Base-by-base conservation (phyloP, 306 rosid genomes). In the Ormosia semicastrata region DNA sequence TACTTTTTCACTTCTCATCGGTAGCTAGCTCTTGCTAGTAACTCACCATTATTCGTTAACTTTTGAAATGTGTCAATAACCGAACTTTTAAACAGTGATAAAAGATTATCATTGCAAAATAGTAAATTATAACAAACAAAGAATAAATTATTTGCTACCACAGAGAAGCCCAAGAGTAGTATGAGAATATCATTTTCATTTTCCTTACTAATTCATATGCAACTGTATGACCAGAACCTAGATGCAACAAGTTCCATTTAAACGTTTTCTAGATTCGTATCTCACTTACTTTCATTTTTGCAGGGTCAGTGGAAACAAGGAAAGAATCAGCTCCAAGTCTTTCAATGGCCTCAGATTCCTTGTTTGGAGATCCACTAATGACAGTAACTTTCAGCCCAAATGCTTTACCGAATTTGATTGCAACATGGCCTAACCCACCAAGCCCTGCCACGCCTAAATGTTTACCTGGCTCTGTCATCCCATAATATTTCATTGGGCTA, bases 341-440 rank as follows among this genome's bases (percentile, higher is more conserved):
- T 62, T 78, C 32, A 44, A 90, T 79, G 12, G 99, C 98, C 75
- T 95, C 99, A 7, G 52, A 64, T 87, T 90, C 76, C 88, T 95
- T 95, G 44, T 49, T 29, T 0, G 91, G 89, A 40, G 99, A 90
- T 77, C 89, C 65, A 78, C 99, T 95, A 36, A 95, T 93, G 66
- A 91, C 98, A n/a, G 98, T 95, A 74, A 95, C 99, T 88, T 91
- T 95, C 74, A 93, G 85, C 56, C 99, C 99, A 85, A 93, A 93
- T 7, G 99, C 99, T 88, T 95, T 95, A 0, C 88, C 98, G 6
- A 95, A 24, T 80, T 91, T 95, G 60, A 95, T 91, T 13, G 98
- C 98, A 71, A 95, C 86, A 81, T 95, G 98, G 58, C 98, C 98
- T 66, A 95, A 87, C 62, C 98, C 98, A 76, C 98, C 98, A 59